Conservation (phyloP, 169 alveolate species). For the Eimeria maxima region DNA sequence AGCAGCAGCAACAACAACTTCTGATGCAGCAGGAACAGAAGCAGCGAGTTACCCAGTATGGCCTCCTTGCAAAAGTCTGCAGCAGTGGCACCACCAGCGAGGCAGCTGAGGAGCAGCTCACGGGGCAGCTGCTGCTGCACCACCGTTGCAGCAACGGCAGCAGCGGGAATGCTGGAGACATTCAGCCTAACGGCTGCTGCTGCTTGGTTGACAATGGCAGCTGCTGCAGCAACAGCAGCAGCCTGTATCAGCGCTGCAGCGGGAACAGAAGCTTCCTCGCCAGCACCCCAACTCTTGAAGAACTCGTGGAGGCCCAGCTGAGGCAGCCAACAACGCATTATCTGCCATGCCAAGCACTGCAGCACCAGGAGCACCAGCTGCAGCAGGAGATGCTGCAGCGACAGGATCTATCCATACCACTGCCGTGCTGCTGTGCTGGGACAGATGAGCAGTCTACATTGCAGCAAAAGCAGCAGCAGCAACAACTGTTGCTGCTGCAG, state of each 20-base stretch:
- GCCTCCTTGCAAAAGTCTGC: slow-evolving; percentile 31
- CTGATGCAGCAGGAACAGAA: slow-evolving; percentile 10
- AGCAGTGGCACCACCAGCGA: slow-evolving; percentile 32
- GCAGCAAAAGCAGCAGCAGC: slow-evolving; percentile 64
- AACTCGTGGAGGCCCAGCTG: slow-evolving; percentile 1
- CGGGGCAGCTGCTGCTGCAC: slow-evolving; percentile 43
- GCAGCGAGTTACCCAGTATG: slow-evolving; percentile 6
- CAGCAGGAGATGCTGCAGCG: slow-evolving; percentile 12
- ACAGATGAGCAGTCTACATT: slow-evolving; percentile 3
- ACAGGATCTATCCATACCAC: background rate
- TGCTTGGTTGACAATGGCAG: background rate
- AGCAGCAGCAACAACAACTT: slow-evolving; percentile 37
- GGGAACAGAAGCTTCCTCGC: slow-evolving; percentile 22
- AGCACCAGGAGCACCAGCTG: slow-evolving; percentile 55
- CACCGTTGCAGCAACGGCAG: slow-evolving; percentile 32
- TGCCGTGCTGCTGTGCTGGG: slow-evolving; percentile 32
- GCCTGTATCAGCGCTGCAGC: slow-evolving; percentile 7
- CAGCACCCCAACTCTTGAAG: background rate
- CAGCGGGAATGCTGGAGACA: background rate
- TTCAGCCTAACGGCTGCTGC: slow-evolving; percentile 7
- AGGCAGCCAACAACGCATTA: slow-evolving; percentile 34
- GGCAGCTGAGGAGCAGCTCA: slow-evolving; percentile 23
- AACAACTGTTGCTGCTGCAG: slow-evolving; percentile 37
- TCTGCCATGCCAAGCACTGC: slow-evolving; percentile 13
- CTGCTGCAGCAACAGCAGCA: slow-evolving; percentile 6